Conservation (phyloP, 768 basidiomycete species). For the Solioccasus polychromus region DNA sequence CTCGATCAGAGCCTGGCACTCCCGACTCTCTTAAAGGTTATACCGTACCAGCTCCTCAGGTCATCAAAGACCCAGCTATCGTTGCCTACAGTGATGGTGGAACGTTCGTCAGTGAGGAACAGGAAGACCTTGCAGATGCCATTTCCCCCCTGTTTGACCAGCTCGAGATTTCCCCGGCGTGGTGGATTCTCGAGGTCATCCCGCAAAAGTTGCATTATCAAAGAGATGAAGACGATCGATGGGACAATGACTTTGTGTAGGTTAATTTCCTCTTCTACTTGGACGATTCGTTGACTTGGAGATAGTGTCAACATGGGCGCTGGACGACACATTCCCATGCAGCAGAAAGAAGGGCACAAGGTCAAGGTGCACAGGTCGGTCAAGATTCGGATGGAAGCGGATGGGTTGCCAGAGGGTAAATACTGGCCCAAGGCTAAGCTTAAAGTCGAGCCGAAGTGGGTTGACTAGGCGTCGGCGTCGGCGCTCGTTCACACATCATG, state of each 20-base stretch:
- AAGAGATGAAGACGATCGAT: conserved; percentile 18
- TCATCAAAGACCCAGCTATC: conserved; percentile 6
- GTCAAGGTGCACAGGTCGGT: conserved; percentile 50
- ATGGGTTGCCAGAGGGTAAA: conserved; percentile 26
- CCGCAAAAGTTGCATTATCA: conserved; percentile 36
- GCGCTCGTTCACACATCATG: too few species aligned
- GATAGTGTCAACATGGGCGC: conserved; percentile 37
- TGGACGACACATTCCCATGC: conserved; percentile 42
- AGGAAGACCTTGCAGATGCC: conserved; percentile 62
- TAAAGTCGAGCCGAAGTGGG: conserved; percentile 37
- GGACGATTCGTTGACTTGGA: conserved; percentile 1
- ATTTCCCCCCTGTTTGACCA: conserved; percentile 54
- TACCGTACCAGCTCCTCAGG: conserved; percentile 13
- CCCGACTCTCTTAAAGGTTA: conserved; percentile 10
- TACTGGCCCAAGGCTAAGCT: conserved; percentile 43
- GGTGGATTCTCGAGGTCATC: conserved; percentile 68
- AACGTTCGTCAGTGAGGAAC: conserved; percentile 46
- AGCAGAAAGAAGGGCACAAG: conserved; percentile 34
- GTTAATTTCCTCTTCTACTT: neutral
- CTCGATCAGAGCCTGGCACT: conserved; percentile 11
- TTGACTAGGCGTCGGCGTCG: conserved; percentile 30
- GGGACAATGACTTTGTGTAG: conserved; percentile 18
- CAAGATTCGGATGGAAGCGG: conserved; percentile 50
- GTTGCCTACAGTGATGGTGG: conserved; percentile 19
- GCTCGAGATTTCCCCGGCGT: conserved; percentile 41